Evolutionary conservation across 139 green algal species (phyloP).

Genomic region (Gonium pectorale): DNA sequence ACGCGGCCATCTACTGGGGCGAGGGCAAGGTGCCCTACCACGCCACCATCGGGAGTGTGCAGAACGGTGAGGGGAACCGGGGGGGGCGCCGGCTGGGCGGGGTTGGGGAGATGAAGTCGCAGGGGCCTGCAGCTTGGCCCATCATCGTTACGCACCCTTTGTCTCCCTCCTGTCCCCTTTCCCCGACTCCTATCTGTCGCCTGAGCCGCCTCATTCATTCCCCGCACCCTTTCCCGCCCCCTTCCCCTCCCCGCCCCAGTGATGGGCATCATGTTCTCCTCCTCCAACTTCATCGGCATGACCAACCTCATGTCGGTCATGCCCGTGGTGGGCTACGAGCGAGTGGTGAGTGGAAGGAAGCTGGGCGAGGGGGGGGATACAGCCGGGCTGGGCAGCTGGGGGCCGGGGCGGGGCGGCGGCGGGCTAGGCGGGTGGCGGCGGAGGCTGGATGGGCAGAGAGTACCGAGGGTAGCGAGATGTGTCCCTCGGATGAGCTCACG

Average conservation of each 20-base stretch:
- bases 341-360: slow-evolving; percentile 45
- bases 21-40: slow-evolving; percentile 37
- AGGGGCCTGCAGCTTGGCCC: too few species aligned
- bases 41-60: slow-evolving; percentile 37
- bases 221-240: background rate
- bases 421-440: too few species aligned
- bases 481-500: background rate
- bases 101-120: too few species aligned
- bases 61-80: slow-evolving; percentile 29
- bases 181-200: background rate
- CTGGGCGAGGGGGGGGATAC: too few species aligned
- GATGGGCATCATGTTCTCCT: slow-evolving; percentile 59
- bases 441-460: too few species aligned
- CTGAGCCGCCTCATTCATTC: background rate
- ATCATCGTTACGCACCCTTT: too few species aligned
- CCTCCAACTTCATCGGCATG: slow-evolving; percentile 56
- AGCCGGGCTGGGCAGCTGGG: too few species aligned
- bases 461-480: too few species aligned
- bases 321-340: slow-evolving; percentile 51
- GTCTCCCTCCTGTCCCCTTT: background rate
- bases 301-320: slow-evolving; percentile 57
- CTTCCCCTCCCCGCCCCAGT: background rate
- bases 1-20: slow-evolving; percentile 41
- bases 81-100: too few species aligned
- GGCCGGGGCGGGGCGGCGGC: too few species aligned